These are phyloP conservation scores for Claviceps quebecensis DNA, from an alignment of 2,329 filamentous ascomycete species.

Conservation along the genomic window DNA sequence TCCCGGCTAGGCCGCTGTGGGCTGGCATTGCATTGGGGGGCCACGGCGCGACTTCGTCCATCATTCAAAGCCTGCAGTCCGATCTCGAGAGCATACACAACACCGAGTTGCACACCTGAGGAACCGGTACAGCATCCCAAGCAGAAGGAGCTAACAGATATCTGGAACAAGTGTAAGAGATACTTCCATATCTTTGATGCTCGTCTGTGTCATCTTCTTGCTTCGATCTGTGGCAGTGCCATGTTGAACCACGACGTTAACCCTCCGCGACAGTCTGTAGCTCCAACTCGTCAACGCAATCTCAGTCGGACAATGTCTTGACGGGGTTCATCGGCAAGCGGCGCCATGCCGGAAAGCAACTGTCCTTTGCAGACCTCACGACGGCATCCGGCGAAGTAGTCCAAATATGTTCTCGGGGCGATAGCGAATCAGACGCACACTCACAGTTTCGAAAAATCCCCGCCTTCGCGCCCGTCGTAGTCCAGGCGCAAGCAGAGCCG, in stretches of 20 bases:
- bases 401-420: constrained; percentile 30
- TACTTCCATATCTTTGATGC: no score
- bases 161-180: constrained; percentile 19
- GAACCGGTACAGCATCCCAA: constrained; percentile 6
- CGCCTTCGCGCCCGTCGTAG: constrained; percentile 37
- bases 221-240: background rate
- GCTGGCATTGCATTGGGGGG: constrained; percentile 9
- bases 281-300: constrained; percentile 10
- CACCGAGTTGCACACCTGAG: background rate
- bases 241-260: background rate
- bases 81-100: constrained; percentile 4
- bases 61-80: constrained; percentile 7
- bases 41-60: background rate
- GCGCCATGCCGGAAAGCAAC: constrained; percentile 50
- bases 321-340: constrained; percentile 58
- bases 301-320: constrained; percentile 8
- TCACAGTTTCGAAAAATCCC: constrained; percentile 30
- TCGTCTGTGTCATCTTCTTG: background rate
- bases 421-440: constrained; percentile 23
- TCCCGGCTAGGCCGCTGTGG: constrained; percentile 13
- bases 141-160: constrained; percentile 12
- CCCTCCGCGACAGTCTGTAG: constrained; percentile 13
- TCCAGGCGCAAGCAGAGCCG: constrained; percentile 25
- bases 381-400: constrained; percentile 24
- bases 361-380: constrained; percentile 53